These are phyloP conservation scores for Suillus fuscotomentosus DNA, from an alignment of 768 basidiomycete species.

Conservation along the genomic window DNA sequence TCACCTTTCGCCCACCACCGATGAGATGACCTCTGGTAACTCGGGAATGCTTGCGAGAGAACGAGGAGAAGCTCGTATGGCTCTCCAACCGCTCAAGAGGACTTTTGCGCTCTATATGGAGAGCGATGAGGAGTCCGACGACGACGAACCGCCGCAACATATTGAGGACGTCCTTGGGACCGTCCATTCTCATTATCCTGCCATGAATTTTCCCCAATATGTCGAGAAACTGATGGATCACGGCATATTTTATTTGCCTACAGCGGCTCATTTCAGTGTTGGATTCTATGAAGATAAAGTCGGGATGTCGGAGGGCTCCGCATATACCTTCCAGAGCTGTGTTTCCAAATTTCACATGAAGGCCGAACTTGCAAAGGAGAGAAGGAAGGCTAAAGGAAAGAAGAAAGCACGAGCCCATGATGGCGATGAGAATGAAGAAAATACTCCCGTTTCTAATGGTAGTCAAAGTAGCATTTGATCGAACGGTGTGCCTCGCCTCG, in stretches of 20 bases:
- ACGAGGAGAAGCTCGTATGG: background rate
- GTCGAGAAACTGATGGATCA: background rate
- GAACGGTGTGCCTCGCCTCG: too few species aligned
- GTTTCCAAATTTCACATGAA: background rate
- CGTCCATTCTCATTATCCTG: background rate
- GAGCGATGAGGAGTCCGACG: background rate
- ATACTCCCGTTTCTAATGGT: too few species aligned
- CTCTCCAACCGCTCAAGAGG: background rate
- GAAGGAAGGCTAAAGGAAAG: background rate
- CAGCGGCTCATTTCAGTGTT: background rate
- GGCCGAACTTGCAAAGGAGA: background rate
- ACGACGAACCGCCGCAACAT: background rate
- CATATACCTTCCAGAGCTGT: background rate
- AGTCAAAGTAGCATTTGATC: too few species aligned
- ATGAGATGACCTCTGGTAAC: background rate
- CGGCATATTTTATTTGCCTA: background rate
- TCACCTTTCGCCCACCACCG: background rate
- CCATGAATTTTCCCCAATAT: background rate
- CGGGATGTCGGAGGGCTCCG: background rate
- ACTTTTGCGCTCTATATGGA: background rate
- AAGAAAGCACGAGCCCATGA: background rate
- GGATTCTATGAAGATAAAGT: background rate
- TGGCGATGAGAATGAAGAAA: background rate
- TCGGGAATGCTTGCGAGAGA: background rate
- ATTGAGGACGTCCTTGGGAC: background rate